Base-by-base conservation (phyloP, 768 basidiomycete genomes). In the Suillus sp. region DNA sequence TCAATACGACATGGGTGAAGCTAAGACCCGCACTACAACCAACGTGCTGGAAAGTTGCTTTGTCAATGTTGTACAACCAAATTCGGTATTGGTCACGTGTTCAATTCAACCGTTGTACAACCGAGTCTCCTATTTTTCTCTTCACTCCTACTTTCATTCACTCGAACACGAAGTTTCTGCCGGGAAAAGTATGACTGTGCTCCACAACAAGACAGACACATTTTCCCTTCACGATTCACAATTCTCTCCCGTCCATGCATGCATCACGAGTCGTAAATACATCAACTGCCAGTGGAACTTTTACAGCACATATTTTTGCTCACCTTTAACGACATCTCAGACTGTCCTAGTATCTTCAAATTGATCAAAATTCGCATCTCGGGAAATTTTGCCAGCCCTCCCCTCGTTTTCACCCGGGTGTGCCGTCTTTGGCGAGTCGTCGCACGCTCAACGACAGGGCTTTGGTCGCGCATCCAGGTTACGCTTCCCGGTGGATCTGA, bases 211-310 rank as follows among this genome's bases (percentile, higher is more conserved):
- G 43, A 45, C n/a, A 10, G 11, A 45, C 11, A 5, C 43, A 13
- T 22, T 45, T 10, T 22, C 43, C 43, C 43, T 45, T 45, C 11
- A 10, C 4, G n/a, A 22, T 45, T n/a, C 42, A 20, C 5, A 10
- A 7, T 10, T 43, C 43, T 22, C n/a, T 13, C 43, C n/a, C 11
- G 11, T 10, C 43, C n/a, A n/a, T n/a, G n/a, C 11, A 22, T 45
- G n/a, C 9, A 22, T 6, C 4, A 22, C 10, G 11, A 45, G 43
- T 10, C n/a, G 4, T 11, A 45, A 9, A 22, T 45, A n/a, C 20
- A 54, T 34, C 53, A n/a, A 13, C 53, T 54, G 11, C 53, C 32
- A 3, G 20, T 54, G 7, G 53, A 54, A 34, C 53, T 54, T 54
- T 13, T 54, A n/a, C 32, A 34, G 32, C 11, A 34, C 4, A 34